Evolutionary conservation across 148 eudicot species (phyloP).

Genomic region (Chenopodium album): DNA sequence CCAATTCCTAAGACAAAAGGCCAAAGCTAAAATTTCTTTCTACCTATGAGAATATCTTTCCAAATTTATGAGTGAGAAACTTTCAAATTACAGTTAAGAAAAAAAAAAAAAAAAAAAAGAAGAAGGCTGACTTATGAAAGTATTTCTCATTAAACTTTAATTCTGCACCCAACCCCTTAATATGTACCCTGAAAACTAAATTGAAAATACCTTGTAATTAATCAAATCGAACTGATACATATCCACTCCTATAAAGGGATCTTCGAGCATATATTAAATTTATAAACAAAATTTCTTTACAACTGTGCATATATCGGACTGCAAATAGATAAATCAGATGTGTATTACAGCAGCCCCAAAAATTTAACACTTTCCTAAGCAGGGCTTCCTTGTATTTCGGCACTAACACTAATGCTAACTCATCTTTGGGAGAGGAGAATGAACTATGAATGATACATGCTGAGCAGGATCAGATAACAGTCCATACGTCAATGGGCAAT

Average conservation of each 20-base stretch:
- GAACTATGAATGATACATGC: constrained; percentile 27
- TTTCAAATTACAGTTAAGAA: no score
- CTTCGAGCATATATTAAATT: not conserved
- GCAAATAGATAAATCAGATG: constrained; percentile 3
- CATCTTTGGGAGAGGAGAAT: not conserved
- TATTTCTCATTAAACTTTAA: no score
- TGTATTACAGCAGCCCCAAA: constrained; percentile 14
- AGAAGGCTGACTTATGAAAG: no score
- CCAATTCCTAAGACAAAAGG: no score
- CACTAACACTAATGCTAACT: constrained; percentile 4
- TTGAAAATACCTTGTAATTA: not conserved
- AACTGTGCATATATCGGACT: constrained; percentile 25
- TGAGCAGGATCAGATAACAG: constrained; percentile 22
- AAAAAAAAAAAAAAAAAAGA: no score
- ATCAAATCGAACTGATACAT: no score
- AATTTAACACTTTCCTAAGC: constrained; percentile 22
- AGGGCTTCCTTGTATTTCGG: constrained; percentile 11
- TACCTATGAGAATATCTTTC: no score
- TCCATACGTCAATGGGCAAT: constrained; percentile 1
- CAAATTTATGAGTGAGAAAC: no score
- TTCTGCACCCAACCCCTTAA: no score
- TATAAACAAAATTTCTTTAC: constrained; percentile 34
- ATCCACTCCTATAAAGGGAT: not conserved
- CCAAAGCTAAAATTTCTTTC: no score
- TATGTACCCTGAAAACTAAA: no score